Conservation (phyloP, 2,329 filamentous ascomycete species). For the Trichoderma brevicompactum region DNA sequence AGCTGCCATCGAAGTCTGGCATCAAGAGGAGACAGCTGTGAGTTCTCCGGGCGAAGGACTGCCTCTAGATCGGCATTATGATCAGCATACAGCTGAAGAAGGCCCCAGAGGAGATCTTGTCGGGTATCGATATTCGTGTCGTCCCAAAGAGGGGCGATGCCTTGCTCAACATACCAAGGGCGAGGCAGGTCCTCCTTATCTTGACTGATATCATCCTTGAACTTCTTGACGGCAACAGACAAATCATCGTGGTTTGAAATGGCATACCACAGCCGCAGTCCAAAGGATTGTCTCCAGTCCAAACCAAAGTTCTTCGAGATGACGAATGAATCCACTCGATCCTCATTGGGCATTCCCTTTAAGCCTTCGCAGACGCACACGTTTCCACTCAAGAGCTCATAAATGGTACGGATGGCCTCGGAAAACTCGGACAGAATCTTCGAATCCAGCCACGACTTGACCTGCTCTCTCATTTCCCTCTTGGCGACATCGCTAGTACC, state of each 20-base stretch:
- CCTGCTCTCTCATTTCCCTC: conserved; percentile 76
- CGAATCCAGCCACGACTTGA: conserved; percentile 81
- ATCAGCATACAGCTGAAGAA: conserved; percentile 80
- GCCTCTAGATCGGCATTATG: conserved; percentile 64
- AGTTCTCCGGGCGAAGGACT: conserved; percentile 75
- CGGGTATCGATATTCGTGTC: conserved; percentile 61
- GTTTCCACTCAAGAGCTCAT: conserved; percentile 87
- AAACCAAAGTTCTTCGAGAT: conserved; percentile 84
- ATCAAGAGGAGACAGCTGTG: conserved; percentile 74
- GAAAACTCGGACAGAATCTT: conserved; percentile 87
- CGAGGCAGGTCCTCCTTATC: conserved; percentile 72
- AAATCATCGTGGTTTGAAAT: conserved; percentile 70
- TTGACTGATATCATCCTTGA: conserved; percentile 72
- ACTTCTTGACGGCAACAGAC: conserved; percentile 72
- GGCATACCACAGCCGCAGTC: conserved; percentile 87
- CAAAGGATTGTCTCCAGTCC: conserved; percentile 93
- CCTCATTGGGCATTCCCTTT: conserved; percentile 72
- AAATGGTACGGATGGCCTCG: conserved; percentile 81
- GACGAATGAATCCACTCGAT: conserved; percentile 77
- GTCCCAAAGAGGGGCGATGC: conserved; percentile 62
- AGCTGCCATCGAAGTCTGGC: conserved; percentile 85
- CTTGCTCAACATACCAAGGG: conserved; percentile 71
- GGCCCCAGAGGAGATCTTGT: conserved; percentile 83
- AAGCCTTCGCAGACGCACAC: conserved; percentile 82
- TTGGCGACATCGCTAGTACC: conserved; percentile 71